Base-by-base conservation (phyloP, 805 yeast genomes). In the Kazachstania kunashirensis region DNA sequence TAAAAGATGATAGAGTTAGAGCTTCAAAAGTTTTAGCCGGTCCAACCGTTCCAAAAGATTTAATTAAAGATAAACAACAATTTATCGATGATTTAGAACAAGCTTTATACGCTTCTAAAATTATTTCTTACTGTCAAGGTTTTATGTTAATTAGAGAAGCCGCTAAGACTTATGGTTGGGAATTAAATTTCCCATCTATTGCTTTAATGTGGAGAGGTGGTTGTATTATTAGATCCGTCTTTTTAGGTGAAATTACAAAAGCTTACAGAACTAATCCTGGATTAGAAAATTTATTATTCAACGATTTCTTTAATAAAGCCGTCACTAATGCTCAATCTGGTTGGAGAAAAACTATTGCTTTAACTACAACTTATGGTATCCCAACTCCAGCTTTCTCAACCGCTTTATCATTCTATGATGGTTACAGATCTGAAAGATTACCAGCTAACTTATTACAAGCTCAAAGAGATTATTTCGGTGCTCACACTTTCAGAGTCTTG, bases 191-290 rank as follows among this genome's bases (percentile, higher is more conserved):
- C 79, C 95, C 97, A 55, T 92, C 95, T 42, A 89, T 92, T 57
- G 98, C 97, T 55, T 76, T 89, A 59, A 89, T 89, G 98, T 89
- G 98, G 98, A 80, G 98, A 77, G 98, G 98, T 73, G 98, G 98
- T 57, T 89, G 98, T 77, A 89, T 89, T 67, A 89, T 89, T 70
- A 84, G 97, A 77, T 89, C 98, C 41, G 96, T 89, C 49, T 89
- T 89, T 83, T 74, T 89, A 62, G 96, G 79, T 60, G 97, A 89
- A 67, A 89, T 89, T 70, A 89, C 98, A 51, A 65, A 84, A 63
- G 98, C 98, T 51, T 89, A 81, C 82, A 84, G 89, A 70, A 77
- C 80, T 64, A 71, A 80, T 71, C 94, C 95, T 64, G 80, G 86
- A 49, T 73, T 89, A 61, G 96, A 86, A 73, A 88, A 86, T 80